Percentiles rank a stretch among this genome's conserved stretches.
Evolutionary conservation across 2,329 filamentous ascomycete species (phyloP).

Genomic region (Clarireedia homoeocarpa): DNA sequence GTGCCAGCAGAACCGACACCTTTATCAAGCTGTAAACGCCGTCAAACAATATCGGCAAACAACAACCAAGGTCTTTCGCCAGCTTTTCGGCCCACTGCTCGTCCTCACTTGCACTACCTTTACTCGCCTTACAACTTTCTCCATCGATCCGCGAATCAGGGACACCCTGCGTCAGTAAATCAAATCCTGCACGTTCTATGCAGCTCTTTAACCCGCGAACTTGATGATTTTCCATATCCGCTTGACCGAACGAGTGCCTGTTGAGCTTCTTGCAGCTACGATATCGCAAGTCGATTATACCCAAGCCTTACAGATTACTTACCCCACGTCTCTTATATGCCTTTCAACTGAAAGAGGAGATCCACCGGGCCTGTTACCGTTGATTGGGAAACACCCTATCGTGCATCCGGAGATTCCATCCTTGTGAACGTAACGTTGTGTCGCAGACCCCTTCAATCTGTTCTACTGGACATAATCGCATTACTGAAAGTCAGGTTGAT

Average conservation of each 20-base stretch:
- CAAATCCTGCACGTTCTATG: too few relatives aligned
- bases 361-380: background rate
- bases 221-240: slow-evolving; percentile 1
- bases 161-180: background rate
- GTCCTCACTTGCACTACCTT: background rate
- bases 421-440: background rate
- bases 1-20: too few relatives aligned
- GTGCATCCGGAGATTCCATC: background rate
- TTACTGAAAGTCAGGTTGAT: background rate
- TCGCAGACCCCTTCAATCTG: background rate
- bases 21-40: too few relatives aligned
- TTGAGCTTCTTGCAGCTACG: background rate
- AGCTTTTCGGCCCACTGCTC: background rate
- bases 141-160: background rate
- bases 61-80: background rate
- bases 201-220: background rate
- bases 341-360: background rate
- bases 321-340: slow-evolving; percentile 1
- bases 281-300: background rate
- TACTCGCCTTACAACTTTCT: too few relatives aligned
- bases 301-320: background rate
- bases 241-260: slow-evolving; percentile 1
- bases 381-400: background rate
- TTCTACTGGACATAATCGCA: background rate
- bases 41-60: background rate